Evolutionary conservation across 148 eudicot genomes (phyloP).

Genomic region (Polygonum maritimum): DNA sequence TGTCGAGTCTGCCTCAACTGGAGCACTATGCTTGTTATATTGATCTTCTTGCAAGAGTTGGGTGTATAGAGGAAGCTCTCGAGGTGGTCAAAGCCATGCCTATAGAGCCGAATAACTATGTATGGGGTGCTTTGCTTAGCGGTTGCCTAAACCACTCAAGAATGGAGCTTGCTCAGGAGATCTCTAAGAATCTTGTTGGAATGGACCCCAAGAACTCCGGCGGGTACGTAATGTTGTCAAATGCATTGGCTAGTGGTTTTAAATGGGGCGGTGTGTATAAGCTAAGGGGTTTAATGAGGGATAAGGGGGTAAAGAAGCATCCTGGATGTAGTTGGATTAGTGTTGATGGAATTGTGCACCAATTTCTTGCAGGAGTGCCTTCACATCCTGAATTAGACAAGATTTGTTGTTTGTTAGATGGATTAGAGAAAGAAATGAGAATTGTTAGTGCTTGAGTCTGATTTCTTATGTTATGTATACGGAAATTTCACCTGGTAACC

Average conservation of each 20-base stretch:
- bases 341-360: constrained; percentile 46
- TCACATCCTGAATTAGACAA: constrained; percentile 30
- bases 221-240: constrained; percentile 76
- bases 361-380: constrained; percentile 50
- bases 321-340: constrained; percentile 67
- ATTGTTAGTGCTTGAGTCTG: constrained; percentile 11
- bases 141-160: constrained; percentile 67
- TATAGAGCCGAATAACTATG: constrained; percentile 55
- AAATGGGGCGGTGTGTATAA: constrained; percentile 57
- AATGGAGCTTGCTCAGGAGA: constrained; percentile 37
- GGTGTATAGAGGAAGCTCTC: constrained; percentile 67
- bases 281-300: constrained; percentile 55
- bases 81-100: constrained; percentile 57
- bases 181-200: constrained; percentile 52
- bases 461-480: neutral
- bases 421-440: constrained; percentile 50
- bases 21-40: constrained; percentile 78
- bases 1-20: constrained; percentile 29
- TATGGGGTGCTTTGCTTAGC: constrained; percentile 79
- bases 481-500: no score
- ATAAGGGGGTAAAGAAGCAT: constrained; percentile 55
- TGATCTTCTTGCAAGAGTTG: constrained; percentile 67
- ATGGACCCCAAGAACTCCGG: constrained; percentile 65
- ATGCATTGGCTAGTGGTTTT: constrained; percentile 50
- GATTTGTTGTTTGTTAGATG: constrained; percentile 29